phyloP scores from a whole-genome alignment of 805 yeast species.

The Candida jianshihensis region DNA sequence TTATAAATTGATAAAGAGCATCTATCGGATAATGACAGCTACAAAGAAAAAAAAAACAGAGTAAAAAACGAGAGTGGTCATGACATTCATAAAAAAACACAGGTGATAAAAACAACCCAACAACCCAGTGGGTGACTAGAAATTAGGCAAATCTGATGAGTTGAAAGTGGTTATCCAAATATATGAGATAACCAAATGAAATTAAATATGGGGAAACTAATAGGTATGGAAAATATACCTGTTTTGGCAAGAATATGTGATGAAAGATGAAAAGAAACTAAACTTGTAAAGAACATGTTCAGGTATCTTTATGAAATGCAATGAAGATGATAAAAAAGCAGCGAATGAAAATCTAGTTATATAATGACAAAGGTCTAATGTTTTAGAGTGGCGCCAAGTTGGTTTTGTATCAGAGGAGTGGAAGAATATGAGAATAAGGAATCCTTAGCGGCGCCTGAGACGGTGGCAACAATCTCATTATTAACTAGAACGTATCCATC shows the following conservation, averaged over 20 bases:
- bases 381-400: background rate
- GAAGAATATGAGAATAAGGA: slow-evolving; percentile 14
- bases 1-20: background rate
- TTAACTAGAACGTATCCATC: slow-evolving; percentile 29
- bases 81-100: no score
- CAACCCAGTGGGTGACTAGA: background rate
- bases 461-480: slow-evolving; percentile 31
- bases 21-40: background rate
- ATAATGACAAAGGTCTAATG: background rate
- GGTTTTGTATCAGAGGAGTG: background rate
- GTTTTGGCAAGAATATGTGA: no score
- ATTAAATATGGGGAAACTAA: no score
- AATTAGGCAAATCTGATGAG: no score
- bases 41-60: background rate
- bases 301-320: background rate
- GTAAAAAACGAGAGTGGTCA: background rate
- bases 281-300: no score
- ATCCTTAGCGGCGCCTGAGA: slow-evolving; percentile 31
- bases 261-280: no score
- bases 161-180: no score
- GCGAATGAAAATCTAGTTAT: no score
- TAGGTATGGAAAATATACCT: no score
- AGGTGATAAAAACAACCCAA: background rate
- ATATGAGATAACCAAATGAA: no score
- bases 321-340: no score